Evolutionary conservation across 148 eudicot species (phyloP).

Genomic region (Salicornia ramosissima): DNA sequence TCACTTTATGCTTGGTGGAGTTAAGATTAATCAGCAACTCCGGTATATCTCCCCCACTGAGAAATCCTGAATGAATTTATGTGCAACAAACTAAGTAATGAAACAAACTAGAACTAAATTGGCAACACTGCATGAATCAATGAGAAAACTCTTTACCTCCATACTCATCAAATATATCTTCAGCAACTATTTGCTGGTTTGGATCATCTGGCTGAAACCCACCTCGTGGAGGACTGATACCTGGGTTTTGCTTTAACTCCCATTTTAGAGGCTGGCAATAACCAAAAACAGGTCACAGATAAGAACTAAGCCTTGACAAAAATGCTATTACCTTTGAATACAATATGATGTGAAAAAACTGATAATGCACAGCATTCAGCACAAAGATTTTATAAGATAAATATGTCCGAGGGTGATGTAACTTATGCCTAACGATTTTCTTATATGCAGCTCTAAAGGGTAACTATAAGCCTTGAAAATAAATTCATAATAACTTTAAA

Average conservation of each 20-base stretch:
- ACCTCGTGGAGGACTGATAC: constrained; percentile 96
- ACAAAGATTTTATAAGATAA: too few relatives aligned
- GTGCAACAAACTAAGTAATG: constrained; percentile 16
- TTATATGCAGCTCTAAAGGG: too few relatives aligned
- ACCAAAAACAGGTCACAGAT: constrained; percentile 6
- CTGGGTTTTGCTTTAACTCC: constrained; percentile 97
- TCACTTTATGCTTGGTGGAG: constrained; percentile 45
- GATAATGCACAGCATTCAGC: too few relatives aligned
- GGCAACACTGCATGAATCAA: neutral
- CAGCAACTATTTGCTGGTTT: constrained; percentile 97
- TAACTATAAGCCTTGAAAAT: too few relatives aligned
- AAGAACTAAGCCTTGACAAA: constrained; percentile 3
- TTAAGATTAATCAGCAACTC: constrained; percentile 61
- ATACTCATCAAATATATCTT: constrained; percentile 97
- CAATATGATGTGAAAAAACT: too few relatives aligned
- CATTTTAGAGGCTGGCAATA: constrained; percentile 80
- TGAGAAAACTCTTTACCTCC: constrained; percentile 56
- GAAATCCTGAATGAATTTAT: constrained; percentile 60
- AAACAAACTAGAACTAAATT: neutral
- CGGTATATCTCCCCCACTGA: constrained; percentile 53
- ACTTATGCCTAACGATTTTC: too few relatives aligned
- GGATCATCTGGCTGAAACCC: constrained; percentile 87
- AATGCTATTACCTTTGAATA: neutral
- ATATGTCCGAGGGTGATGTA: too few relatives aligned
- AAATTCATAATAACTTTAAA: too few relatives aligned